Evolutionary conservation across 345 rosid species (phyloP).

Genomic region (Carallia brachiata): DNA sequence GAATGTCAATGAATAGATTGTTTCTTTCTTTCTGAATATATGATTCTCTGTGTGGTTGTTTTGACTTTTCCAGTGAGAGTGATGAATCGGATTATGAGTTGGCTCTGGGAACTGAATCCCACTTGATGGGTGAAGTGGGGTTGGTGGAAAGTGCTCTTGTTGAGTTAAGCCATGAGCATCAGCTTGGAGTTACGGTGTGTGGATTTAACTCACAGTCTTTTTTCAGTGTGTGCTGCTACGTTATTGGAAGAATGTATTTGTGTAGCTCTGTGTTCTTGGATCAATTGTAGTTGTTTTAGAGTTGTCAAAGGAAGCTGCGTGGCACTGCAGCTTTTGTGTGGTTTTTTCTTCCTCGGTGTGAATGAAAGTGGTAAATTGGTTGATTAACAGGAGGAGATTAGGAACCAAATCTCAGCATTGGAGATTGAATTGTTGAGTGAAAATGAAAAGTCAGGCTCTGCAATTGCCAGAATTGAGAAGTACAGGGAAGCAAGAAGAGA

Average conservation of each 20-base stretch:
- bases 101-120: slow-evolving; percentile 36
- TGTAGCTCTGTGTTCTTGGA: not conserved
- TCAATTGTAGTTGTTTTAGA: not conserved
- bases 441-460: slow-evolving; percentile 50
- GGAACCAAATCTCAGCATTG: slow-evolving; percentile 54
- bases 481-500: slow-evolving; percentile 66
- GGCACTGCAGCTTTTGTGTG: not conserved
- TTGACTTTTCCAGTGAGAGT: slow-evolving; percentile 28
- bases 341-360: not conserved
- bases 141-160: slow-evolving; percentile 52
- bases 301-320: not conserved
- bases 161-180: slow-evolving; percentile 56
- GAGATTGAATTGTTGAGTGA: slow-evolving; percentile 55
- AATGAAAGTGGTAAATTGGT: slow-evolving; percentile 12
- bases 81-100: slow-evolving; percentile 60
- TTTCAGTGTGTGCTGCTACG: not conserved
- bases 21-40: not conserved
- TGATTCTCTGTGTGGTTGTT: not conserved
- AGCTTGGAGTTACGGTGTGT: slow-evolving; percentile 59
- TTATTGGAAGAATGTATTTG: not conserved
- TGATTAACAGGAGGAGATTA: slow-evolving; percentile 70
- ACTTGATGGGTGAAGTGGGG: slow-evolving; percentile 52
- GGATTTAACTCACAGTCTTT: not conserved
- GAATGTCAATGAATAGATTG: not conserved
- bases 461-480: slow-evolving; percentile 53